Conservation (phyloP, 306 rosid genomes). For the Prunus padus region DNA sequence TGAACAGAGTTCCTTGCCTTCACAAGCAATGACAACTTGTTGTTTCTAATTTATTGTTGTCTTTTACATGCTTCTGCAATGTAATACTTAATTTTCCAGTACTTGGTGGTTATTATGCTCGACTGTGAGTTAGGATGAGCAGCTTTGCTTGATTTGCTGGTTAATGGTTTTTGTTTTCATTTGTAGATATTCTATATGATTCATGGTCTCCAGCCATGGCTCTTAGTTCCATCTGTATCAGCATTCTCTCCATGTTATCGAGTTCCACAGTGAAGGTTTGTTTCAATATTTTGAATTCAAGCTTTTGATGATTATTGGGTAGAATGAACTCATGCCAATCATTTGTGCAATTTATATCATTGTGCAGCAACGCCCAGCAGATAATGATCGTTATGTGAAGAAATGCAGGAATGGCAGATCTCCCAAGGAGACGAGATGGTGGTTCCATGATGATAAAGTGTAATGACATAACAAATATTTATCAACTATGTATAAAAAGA, state of each 20-base stretch:
- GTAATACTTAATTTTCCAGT: background rate
- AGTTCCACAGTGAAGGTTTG: slow-evolving; percentile 43
- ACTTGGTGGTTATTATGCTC: background rate
- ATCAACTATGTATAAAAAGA: slow-evolving; percentile 9
- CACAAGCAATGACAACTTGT: background rate
- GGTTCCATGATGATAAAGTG: slow-evolving; percentile 47
- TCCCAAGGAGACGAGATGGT: slow-evolving; percentile 49
- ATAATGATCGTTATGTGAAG: slow-evolving; percentile 41
- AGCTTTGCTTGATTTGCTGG: background rate
- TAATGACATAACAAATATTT: background rate
- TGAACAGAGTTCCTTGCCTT: background rate
- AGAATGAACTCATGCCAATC: background rate
- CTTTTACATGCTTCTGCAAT: background rate
- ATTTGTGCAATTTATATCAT: background rate
- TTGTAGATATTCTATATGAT: slow-evolving; percentile 44
- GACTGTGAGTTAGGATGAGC: background rate
- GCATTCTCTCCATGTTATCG: slow-evolving; percentile 45
- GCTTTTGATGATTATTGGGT: background rate
- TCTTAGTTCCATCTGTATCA: slow-evolving; percentile 39
- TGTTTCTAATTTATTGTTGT: background rate
- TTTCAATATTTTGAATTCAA: background rate
- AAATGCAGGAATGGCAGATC: slow-evolving; percentile 42
- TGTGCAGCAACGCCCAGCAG: slow-evolving; percentile 42
- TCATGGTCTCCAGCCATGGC: slow-evolving; percentile 53
- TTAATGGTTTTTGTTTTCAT: background rate